Base-by-base conservation (phyloP, 441 rosid species). In the Corymbia calophylla region DNA sequence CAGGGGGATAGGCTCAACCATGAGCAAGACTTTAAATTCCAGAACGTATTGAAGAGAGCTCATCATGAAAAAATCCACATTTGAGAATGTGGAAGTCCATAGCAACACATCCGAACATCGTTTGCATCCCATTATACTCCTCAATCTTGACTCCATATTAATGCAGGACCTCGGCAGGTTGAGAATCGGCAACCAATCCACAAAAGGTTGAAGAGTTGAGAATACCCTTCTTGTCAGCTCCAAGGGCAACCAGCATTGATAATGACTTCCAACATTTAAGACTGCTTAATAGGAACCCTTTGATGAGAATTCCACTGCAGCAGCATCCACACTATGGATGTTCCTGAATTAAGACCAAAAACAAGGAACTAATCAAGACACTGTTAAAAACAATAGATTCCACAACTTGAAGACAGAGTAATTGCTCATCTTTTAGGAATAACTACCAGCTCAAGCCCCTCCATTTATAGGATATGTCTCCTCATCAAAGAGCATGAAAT, bases 261-360 rank as follows among this genome's bases (percentile, higher is more conserved):
- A 73, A 73, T 47, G 85, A 47, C 85, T 80, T 44, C 11, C 85
- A 25, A 44, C 62, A 54, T 53, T 55, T 68, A 56, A 31, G 86
- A 55, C 51, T 39, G 62, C 84, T 88, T 88, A 35, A 54, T 84
- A 89, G 81, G 93, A 93, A 89, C 92, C 94, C 64, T 60, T 29
- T 70, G 66, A 70, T 89, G 90, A 16, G 96, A 90, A 91, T 95
- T 96, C 98, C 98, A 95, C 88, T 95, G 96, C 90, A 94, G 56
- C 89, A 96, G 94, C 99, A 97, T 97, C 98, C 98, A 96, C 87
- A 96, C 87, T 87, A 96, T 97, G 87, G 98, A 96, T 27, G 96
- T 95, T 49, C 98, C 98, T 96, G 94, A 87, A 91, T 31, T 39
- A 88, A 77, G 27, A 32, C 80, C 86, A 55, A 13, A 19, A 39